Percentiles rank a stretch among this genome's conserved stretches.
These are phyloP conservation scores for Fraxinus quadrangulata DNA, from an alignment of 257 asterid species.

Conservation along the genomic window DNA sequence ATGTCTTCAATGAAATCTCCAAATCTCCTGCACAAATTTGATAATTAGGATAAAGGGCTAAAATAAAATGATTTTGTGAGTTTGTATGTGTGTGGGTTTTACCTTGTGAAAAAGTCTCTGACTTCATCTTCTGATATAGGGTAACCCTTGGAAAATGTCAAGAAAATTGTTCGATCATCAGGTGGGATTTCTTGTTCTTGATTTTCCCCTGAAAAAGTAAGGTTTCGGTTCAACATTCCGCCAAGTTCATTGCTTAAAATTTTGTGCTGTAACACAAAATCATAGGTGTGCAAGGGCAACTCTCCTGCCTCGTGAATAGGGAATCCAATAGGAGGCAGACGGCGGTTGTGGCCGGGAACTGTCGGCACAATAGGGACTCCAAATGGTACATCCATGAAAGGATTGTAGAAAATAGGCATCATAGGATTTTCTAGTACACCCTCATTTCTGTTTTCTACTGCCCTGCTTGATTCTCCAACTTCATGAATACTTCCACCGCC, in stretches of 20 bases:
- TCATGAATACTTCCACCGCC: neutral
- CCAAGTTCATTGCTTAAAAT: conserved; percentile 17
- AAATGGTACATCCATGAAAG: conserved; percentile 6
- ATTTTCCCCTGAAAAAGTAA: neutral
- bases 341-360: neutral
- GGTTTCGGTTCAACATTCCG: conserved; percentile 23
- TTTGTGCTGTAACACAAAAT: conserved; percentile 14
- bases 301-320: conserved; percentile 27
- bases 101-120: conserved; percentile 64
- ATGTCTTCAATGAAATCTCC: conserved; percentile 69
- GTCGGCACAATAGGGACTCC: neutral
- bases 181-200: conserved; percentile 33
- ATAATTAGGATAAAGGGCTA: neutral
- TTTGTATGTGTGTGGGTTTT: neutral
- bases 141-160: conserved; percentile 79
- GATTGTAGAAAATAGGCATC: conserved; percentile 14
- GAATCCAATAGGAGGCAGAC: conserved; percentile 6
- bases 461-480: conserved; percentile 31
- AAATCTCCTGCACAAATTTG: conserved; percentile 43
- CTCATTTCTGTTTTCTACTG: conserved; percentile 8
- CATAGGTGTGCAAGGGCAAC: conserved; percentile 21
- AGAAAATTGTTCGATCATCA: conserved; percentile 69
- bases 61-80: neutral
- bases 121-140: conserved; percentile 59
- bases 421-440: neutral